Conservation (phyloP, 2,329 filamentous ascomycete species). For the Diaporthe caulivora region DNA sequence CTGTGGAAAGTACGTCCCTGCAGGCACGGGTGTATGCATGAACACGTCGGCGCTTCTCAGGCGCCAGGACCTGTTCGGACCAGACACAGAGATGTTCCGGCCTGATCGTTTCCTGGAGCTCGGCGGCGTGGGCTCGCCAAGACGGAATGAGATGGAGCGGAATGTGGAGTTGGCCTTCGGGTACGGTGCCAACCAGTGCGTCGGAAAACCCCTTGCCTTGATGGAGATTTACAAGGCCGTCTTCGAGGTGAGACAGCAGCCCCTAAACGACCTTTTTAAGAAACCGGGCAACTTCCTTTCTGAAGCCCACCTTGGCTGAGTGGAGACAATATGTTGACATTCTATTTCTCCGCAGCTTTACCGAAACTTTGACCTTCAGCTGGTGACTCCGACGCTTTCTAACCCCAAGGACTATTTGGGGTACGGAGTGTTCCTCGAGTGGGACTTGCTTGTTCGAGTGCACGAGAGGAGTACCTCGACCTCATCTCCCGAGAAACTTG, state of each 20-base stretch:
- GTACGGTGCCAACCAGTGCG: conserved; percentile 53
- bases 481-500: background rate
- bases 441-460: background rate
- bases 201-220: conserved; percentile 56
- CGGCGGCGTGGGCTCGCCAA: conserved; percentile 47
- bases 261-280: background rate
- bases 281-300: background rate
- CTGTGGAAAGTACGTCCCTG: background rate
- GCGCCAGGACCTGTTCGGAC: conserved; percentile 50
- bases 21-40: conserved; percentile 6
- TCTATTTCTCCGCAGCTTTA: background rate
- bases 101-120: conserved; percentile 70
- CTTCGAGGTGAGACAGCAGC: conserved; percentile 51
- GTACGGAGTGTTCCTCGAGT: conserved; percentile 1
- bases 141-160: conserved; percentile 48
- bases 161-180: conserved; percentile 55
- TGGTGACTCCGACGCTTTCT: background rate
- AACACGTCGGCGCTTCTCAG: conserved; percentile 17
- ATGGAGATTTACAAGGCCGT: conserved; percentile 58
- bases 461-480: background rate
- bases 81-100: conserved; percentile 68
- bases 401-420: background rate
- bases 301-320: background rate
- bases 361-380: conserved; percentile 23
- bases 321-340: background rate